Percentiles rank a stretch among this genome's conserved stretches.
These are phyloP conservation scores for Colletotrichum agaves DNA, from an alignment of 2,329 filamentous ascomycete genomes.

Conservation along the genomic window DNA sequence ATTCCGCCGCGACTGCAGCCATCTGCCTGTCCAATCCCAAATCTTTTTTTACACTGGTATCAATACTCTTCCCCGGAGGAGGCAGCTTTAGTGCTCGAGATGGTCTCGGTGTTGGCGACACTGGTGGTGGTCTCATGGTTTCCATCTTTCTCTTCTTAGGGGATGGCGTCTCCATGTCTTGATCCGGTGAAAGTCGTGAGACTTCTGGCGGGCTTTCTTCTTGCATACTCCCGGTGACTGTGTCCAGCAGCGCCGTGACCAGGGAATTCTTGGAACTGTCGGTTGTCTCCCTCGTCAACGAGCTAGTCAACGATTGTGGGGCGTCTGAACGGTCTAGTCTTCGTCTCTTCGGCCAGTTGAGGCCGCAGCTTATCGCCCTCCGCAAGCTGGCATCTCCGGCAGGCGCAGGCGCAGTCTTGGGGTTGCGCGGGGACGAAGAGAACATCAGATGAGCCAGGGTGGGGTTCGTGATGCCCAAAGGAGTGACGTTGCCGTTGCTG, in stretches of 20 bases:
- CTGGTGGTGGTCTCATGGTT: constrained; percentile 20
- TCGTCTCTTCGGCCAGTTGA: constrained; percentile 77
- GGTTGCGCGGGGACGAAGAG: constrained; percentile 75
- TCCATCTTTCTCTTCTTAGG: constrained; percentile 50
- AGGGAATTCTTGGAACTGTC: constrained; percentile 66
- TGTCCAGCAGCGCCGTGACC: constrained; percentile 73
- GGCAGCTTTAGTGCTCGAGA: neutral
- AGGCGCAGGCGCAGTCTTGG: constrained; percentile 52
- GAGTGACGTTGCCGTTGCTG: constrained; percentile 54
- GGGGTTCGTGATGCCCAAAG: constrained; percentile 62
- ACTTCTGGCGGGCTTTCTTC: constrained; percentile 50
- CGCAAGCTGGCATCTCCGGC: constrained; percentile 63
- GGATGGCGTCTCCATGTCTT: constrained; percentile 53
- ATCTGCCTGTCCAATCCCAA: constrained; percentile 7
- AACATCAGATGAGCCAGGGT: constrained; percentile 73
- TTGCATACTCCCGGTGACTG: constrained; percentile 65
- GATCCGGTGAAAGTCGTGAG: constrained; percentile 38
- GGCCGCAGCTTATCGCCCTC: constrained; percentile 75
- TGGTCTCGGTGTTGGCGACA: constrained; percentile 37
- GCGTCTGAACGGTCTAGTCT: constrained; percentile 63
- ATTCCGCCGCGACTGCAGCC: constrained; percentile 41
- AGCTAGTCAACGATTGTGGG: constrained; percentile 47
- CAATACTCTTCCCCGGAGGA: neutral
- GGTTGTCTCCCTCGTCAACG: constrained; percentile 53
- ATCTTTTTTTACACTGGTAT: neutral